Conservation (phyloP, 208 protist species). For the Crithidia brevicula region DNA sequence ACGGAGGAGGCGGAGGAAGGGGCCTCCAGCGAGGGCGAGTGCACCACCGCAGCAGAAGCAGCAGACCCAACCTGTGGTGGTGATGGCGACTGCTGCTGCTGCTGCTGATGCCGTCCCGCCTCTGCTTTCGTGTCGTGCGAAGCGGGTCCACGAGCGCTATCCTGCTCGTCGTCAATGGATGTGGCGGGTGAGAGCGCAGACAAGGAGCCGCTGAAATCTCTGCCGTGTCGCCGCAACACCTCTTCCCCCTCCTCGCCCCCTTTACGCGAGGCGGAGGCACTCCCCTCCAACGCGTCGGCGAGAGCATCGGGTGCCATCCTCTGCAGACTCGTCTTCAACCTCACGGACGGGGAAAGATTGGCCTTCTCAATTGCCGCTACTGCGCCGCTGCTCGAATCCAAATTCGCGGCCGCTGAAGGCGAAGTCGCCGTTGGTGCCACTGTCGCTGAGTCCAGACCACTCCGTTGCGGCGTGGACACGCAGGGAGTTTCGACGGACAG, state of each 20-base stretch:
- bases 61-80: too few species aligned
- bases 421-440: background rate
- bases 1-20: conserved; percentile 15
- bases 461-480: background rate
- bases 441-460: background rate
- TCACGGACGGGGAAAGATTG: background rate
- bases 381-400: background rate
- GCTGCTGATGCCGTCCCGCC: too few species aligned
- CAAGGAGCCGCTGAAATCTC: conserved; percentile 21
- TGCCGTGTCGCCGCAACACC: background rate
- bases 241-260: background rate
- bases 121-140: too few species aligned
- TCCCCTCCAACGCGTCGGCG: background rate
- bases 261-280: background rate
- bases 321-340: background rate
- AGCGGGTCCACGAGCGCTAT: too few species aligned
- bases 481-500: background rate
- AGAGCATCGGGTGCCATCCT: conserved; percentile 1
- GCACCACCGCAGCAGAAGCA: background rate
- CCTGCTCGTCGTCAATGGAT: conserved; percentile 3
- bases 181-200: conserved; percentile 16
- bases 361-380: background rate
- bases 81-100: too few species aligned
- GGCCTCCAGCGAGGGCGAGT: conserved; percentile 12
- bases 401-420: background rate